Evolutionary conservation across 306 rosid species (phyloP).

Genomic region (Parietaria judaica): DNA sequence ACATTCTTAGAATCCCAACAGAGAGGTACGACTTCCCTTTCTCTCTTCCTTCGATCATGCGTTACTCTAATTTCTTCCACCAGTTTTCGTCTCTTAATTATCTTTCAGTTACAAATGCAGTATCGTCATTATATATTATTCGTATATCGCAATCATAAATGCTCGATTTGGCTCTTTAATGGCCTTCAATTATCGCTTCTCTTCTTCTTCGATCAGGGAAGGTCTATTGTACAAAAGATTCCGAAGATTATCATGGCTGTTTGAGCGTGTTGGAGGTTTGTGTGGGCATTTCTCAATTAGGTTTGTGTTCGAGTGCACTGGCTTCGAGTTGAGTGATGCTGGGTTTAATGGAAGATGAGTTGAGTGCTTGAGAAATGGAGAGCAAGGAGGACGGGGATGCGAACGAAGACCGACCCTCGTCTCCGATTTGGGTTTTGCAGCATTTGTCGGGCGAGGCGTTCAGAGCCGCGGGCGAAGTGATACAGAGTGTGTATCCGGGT

Average conservation of each 20-base stretch:
- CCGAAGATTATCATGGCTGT: conserved; percentile 22
- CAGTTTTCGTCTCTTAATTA: conserved; percentile 23
- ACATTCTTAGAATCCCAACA: conserved; percentile 18
- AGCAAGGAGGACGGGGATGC: conserved; percentile 38
- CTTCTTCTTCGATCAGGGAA: conserved; percentile 30
- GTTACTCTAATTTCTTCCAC: conserved; percentile 19
- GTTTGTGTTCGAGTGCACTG: conserved; percentile 11
- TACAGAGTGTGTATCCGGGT: conserved; percentile 32
- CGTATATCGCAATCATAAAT: conserved; percentile 2
- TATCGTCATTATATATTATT: conserved; percentile 11
- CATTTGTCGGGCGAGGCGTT: conserved; percentile 58
- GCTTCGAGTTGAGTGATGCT: background rate
- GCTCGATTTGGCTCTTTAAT: conserved; percentile 21
- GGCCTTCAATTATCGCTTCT: conserved; percentile 8
- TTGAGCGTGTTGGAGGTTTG: conserved; percentile 19
- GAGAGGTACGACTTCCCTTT: conserved; percentile 17
- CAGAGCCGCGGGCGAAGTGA: conserved; percentile 60
- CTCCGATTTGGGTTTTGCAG: conserved; percentile 47
- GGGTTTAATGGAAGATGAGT: conserved; percentile 27
- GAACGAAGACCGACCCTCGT: conserved; percentile 36
- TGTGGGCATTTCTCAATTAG: conserved; percentile 10
- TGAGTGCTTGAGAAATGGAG: conserved; percentile 48
- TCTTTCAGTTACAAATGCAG: conserved; percentile 42
- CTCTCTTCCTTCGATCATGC: background rate
- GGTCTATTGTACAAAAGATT: background rate